phyloP scores from a whole-genome alignment of 371 early-diverging fungal species.

The Apophysomyces ossiformis region DNA sequence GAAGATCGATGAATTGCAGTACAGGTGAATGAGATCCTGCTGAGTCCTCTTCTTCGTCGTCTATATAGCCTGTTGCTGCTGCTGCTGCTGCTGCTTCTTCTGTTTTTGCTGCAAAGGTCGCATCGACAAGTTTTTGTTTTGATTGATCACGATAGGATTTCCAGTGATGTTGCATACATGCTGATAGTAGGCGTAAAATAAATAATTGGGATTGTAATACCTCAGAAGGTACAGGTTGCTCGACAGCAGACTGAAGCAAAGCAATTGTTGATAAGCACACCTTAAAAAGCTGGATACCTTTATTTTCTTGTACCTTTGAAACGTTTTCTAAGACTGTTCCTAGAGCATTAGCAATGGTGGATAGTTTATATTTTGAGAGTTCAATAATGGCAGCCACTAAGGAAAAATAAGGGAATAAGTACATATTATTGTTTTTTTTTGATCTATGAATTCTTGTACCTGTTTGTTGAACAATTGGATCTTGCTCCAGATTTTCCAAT shows the following conservation, averaged over 20 bases:
- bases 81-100: slow-evolving; percentile 25
- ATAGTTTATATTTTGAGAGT: slow-evolving; percentile 62
- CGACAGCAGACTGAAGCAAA: slow-evolving; percentile 34
- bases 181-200: slow-evolving; percentile 71
- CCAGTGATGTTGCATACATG: slow-evolving; percentile 80
- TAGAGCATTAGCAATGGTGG: slow-evolving; percentile 59
- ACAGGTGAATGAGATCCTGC: slow-evolving; percentile 12
- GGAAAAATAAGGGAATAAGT: slow-evolving; percentile 5
- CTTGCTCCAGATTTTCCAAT: slow-evolving; percentile 63
- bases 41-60: slow-evolving; percentile 8
- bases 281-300: no score
- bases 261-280: neutral
- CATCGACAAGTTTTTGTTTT: slow-evolving; percentile 20
- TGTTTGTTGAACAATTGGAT: slow-evolving; percentile 72
- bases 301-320: slow-evolving; percentile 55
- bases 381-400: slow-evolving; percentile 67
- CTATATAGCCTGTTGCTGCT: slow-evolving; percentile 23
- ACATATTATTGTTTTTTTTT: neutral
- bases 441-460: slow-evolving; percentile 24
- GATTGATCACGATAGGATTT: slow-evolving; percentile 56
- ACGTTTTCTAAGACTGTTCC: slow-evolving; percentile 65
- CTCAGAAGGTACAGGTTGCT: slow-evolving; percentile 64
- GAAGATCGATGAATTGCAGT: slow-evolving; percentile 57
- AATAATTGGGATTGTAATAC: slow-evolving; percentile 78
- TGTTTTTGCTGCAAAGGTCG: slow-evolving; percentile 10